These are phyloP conservation scores for Sporothrix pseudoabietina DNA, from an alignment of 2,329 filamentous ascomycete genomes.

Conservation along the genomic window DNA sequence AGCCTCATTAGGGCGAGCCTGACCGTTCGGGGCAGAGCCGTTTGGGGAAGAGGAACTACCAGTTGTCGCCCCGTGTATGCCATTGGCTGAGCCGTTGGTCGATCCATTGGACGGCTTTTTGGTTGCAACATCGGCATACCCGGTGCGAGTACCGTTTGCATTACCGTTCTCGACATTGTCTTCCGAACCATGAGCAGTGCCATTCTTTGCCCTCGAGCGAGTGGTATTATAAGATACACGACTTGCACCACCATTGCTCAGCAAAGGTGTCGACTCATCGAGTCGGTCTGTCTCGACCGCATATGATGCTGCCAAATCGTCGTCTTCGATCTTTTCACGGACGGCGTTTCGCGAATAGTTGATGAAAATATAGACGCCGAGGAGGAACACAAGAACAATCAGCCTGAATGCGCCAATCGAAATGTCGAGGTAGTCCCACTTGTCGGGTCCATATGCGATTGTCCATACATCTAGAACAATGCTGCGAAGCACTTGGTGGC, in stretches of 20 bases:
- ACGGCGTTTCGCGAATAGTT: conserved; percentile 48
- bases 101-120: conserved; percentile 35
- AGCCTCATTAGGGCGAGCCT: conserved; percentile 45
- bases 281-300: conserved; percentile 36
- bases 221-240: conserved; percentile 35
- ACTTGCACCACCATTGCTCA: conserved; percentile 48
- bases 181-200: background rate
- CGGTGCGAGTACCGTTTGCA: conserved; percentile 5
- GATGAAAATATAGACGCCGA: conserved; percentile 59
- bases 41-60: conserved; percentile 33
- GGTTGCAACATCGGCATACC: conserved; percentile 35
- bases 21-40: conserved; percentile 25
- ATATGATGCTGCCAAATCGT: conserved; percentile 40
- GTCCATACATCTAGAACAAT: conserved; percentile 46
- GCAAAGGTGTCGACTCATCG: conserved; percentile 63
- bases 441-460: conserved; percentile 41
- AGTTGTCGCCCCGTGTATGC: conserved; percentile 41
- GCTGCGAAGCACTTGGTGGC: conserved; percentile 39
- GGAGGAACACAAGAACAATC: conserved; percentile 48
- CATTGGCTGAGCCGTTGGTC: conserved; percentile 35
- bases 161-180: background rate
- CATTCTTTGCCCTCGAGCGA: background rate
- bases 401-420: conserved; percentile 57
- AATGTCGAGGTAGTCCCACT: conserved; percentile 67
- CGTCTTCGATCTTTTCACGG: conserved; percentile 47